Evolutionary conservation across 306 rosid genomes (phyloP), one percentile per base, ranked within the genome.

Genomic region (Cicer yamashitae): DNA sequence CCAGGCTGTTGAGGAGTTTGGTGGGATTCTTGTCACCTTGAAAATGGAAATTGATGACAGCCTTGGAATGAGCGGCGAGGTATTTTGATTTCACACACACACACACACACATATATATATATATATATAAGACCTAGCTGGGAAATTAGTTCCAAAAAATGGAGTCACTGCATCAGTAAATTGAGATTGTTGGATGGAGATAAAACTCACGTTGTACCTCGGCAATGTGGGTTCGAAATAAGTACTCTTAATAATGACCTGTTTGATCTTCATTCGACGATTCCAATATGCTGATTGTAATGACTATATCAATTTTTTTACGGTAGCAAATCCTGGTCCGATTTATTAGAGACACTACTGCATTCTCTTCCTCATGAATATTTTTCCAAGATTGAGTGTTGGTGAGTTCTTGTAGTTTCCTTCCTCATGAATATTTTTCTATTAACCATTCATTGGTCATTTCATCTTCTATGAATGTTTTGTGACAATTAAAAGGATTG

Each of bases 1-100:
- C 0, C 83, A 82, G 77, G 98, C 98, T 69, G 84, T 70, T 71
- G 96, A 91, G 84, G 97, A 94, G 83, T 91, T 94, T 70, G 83
- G 94, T 38, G 98, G 83, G 59, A 89, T 85, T 8, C 75, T 94
- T 52, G 73, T 69, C 17, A 73, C 51, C 59, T 69, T 94, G 76
- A 91, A 86, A 84, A 88, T 96, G 97, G 92, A 92, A 75, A 67
- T 96, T 18, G 99, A 96, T 81, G 99, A 92, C 80, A 79, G 82
- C 10, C 67, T 90, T 85, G 99, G 99, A 25, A 0, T 89, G 46
- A 82, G 92, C 14, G 97, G 99, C 51, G 99, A 96, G 98, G 99
- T 92, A 85, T 75, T 68, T 66, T 45, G 17, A 44, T 53, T 6
- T 43, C 10, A 7, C 8, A 20, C 37, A 22, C 34, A 3, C 34